A percentile compares a stretch with the other conserved stretches of the same genome.
phyloP scores from a whole-genome alignment of 75 land plant species.

The Azolla pinnata region DNA sequence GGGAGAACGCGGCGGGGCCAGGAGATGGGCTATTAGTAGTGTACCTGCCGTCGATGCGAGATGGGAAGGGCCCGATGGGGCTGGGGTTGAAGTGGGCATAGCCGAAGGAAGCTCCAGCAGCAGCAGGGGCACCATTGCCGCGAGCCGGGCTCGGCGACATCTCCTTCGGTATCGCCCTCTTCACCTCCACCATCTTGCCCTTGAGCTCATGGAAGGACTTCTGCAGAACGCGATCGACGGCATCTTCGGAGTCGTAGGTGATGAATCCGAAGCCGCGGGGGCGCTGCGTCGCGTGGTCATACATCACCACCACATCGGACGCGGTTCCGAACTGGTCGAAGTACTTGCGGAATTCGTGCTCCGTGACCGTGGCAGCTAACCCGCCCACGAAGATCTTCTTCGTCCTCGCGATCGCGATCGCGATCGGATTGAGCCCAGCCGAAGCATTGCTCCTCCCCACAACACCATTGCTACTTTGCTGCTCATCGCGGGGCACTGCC shows the following conservation, averaged over 20 bases:
- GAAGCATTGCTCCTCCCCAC: constrained; percentile 36
- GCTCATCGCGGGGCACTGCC: constrained; percentile 96
- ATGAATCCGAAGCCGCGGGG: constrained; percentile 98
- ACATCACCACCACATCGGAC: constrained; percentile 99
- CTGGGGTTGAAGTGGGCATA: constrained; percentile 35
- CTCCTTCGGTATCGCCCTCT: constrained; percentile 92
- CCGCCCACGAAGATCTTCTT: constrained; percentile 99
- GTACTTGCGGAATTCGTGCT: constrained; percentile 81
- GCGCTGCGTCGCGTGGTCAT: constrained; percentile 96
- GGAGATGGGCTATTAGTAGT: constrained; percentile 46
- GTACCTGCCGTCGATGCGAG: constrained; percentile 57
- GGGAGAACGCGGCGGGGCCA: constrained; percentile 46
- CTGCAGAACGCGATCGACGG: constrained; percentile 73
- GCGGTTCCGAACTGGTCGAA: constrained; percentile 94
- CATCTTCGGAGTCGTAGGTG: constrained; percentile 91
- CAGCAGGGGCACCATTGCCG: constrained; percentile 34
- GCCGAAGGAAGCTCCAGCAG: constrained; percentile 35
- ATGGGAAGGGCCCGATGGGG: constrained; percentile 32
- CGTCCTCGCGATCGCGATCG: constrained; percentile 51
- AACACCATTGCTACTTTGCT: constrained; percentile 26
- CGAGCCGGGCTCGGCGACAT: constrained; percentile 59
- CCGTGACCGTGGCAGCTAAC: constrained; percentile 86
- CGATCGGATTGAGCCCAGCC: constrained; percentile 42
- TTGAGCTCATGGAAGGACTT: constrained; percentile 96
- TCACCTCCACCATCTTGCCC: constrained; percentile 98